Evolutionary conservation across 2,329 filamentous ascomycete genomes (phyloP).

Genomic region (Cercospora beticola): DNA sequence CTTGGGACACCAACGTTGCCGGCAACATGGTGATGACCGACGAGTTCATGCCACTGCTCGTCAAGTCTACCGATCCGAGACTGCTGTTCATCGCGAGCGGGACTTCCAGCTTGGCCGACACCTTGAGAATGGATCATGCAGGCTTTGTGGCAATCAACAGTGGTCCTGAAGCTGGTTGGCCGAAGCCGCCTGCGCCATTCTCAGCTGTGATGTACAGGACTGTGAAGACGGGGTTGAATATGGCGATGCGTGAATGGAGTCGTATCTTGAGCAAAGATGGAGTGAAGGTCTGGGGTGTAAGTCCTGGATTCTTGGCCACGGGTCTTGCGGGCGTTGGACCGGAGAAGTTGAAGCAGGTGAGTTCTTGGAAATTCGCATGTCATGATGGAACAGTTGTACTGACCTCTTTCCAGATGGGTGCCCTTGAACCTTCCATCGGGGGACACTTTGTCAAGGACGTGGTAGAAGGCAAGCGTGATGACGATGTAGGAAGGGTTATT

Average conservation of each 20-base stretch:
- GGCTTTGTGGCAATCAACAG: slow-evolving; percentile 29
- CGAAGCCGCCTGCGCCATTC: slow-evolving; percentile 40
- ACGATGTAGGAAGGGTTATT: slow-evolving; percentile 42
- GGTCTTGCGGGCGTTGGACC: slow-evolving; percentile 40
- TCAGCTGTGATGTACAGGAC: slow-evolving; percentile 41
- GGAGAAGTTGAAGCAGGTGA: slow-evolving; percentile 29
- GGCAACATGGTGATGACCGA: slow-evolving; percentile 42
- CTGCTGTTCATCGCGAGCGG: slow-evolving; percentile 46
- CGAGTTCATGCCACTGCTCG: slow-evolving; percentile 40
- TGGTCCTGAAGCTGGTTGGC: slow-evolving; percentile 47
- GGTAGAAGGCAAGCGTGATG: slow-evolving; percentile 43
- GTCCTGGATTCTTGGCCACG: slow-evolving; percentile 51
- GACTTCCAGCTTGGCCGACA: slow-evolving; percentile 43
- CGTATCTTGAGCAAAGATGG: slow-evolving; percentile 43
- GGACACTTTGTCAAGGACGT: slow-evolving; percentile 41
- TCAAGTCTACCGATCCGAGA: slow-evolving; percentile 39
- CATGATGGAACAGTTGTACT: neutral
- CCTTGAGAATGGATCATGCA: slow-evolving; percentile 31
- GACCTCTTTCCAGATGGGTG: slow-evolving; percentile 37
- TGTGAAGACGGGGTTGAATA: slow-evolving; percentile 51
- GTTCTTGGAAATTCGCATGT: neutral
- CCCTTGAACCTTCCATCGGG: slow-evolving; percentile 39
- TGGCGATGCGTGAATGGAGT: slow-evolving; percentile 52
- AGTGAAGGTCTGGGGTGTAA: slow-evolving; percentile 51
- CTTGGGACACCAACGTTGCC: slow-evolving; percentile 43